Conservation (phyloP, 2,329 filamentous ascomycete species). For the Ophioceras dolichostomum region DNA sequence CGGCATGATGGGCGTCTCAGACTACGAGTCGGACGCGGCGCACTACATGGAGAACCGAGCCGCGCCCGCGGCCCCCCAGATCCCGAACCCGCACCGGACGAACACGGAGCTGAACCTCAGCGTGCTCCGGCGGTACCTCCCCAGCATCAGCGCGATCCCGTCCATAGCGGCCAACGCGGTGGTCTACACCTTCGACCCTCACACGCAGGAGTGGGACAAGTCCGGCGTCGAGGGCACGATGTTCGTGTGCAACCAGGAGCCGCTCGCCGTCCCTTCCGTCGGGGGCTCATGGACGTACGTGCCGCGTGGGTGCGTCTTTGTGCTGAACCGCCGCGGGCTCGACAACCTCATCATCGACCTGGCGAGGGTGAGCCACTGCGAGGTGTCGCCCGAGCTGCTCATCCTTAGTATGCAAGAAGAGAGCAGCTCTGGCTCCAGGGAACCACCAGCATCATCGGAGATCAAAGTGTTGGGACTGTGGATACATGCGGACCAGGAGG, state of each 20-base stretch:
- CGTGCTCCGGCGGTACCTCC: slow-evolving; percentile 72
- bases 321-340: slow-evolving; percentile 60
- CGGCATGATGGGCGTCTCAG: slow-evolving; percentile 28
- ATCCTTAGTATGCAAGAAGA: slow-evolving; percentile 29
- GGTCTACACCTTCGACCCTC: slow-evolving; percentile 65
- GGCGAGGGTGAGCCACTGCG: slow-evolving; percentile 47
- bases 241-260: slow-evolving; percentile 64
- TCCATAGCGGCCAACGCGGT: slow-evolving; percentile 77
- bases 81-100: slow-evolving; percentile 43
- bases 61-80: slow-evolving; percentile 30
- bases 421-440: slow-evolving; percentile 11
- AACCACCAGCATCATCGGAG: slow-evolving; percentile 13
- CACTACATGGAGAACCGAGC: slow-evolving; percentile 30
- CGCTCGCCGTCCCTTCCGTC: slow-evolving; percentile 18
- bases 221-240: slow-evolving; percentile 74
- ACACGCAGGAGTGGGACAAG: slow-evolving; percentile 68
- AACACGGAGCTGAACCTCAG: slow-evolving; percentile 81
- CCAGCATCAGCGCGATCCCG: slow-evolving; percentile 59
- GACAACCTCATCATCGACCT: slow-evolving; percentile 60
- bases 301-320: slow-evolving; percentile 47
- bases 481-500: slow-evolving; percentile 27
- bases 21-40: slow-evolving; percentile 56
- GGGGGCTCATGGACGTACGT: slow-evolving; percentile 17
- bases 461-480: slow-evolving; percentile 36
- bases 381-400: slow-evolving; percentile 45